phyloP scores from a whole-genome alignment of 2,329 filamentous ascomycete genomes.

The Tolypocladium album region DNA sequence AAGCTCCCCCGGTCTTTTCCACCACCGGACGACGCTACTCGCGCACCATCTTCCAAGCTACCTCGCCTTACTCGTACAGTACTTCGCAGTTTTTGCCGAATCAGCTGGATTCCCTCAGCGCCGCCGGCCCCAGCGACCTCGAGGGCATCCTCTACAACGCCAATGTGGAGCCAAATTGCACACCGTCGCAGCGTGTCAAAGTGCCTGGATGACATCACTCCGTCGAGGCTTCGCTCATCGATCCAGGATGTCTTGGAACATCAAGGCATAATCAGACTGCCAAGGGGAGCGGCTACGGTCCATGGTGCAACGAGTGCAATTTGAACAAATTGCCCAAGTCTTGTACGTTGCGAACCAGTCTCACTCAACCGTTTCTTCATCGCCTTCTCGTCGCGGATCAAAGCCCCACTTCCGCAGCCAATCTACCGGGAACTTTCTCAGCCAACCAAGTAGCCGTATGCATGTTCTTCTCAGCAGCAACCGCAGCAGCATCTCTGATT shows the following conservation, averaged over 20 bases:
- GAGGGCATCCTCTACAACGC: neutral
- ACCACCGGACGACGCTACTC: neutral
- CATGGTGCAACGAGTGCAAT: no score
- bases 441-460: conserved; percentile 13
- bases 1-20: no score
- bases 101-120: neutral
- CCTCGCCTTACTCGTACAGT: neutral
- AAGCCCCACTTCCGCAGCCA: neutral
- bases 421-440: conserved; percentile 16
- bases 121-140: neutral
- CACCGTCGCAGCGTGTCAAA: neutral
- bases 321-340: neutral
- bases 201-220: neutral
- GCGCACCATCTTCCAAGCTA: neutral
- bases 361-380: neutral
- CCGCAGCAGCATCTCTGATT: neutral
- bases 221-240: neutral
- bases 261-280: no score
- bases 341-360: neutral
- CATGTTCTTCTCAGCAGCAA: neutral
- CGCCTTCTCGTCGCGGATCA: neutral
- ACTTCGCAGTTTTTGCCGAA: neutral
- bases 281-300: no score
- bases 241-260: neutral
- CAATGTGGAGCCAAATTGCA: neutral